A percentile compares a stretch with the other conserved stretches of the same genome.
phyloP scores from a whole-genome alignment of 2,329 filamentous ascomycete species.

The Aspergillus ochraceoroseus region DNA sequence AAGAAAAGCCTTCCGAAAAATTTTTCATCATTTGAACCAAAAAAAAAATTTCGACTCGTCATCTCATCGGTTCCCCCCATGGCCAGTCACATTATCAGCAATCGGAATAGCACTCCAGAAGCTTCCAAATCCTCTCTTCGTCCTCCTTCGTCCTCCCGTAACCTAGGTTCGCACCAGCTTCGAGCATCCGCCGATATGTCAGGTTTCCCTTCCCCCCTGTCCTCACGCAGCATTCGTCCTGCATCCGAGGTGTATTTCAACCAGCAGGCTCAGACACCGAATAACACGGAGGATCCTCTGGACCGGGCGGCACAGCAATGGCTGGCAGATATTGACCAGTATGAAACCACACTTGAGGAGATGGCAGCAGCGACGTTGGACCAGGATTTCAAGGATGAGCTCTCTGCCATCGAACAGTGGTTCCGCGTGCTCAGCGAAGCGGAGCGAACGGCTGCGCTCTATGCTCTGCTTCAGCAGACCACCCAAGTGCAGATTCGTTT shows the following conservation, averaged over 20 bases:
- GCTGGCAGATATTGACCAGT: conserved; percentile 98
- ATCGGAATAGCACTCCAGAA: conserved; percentile 96
- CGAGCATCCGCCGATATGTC: conserved; percentile 96
- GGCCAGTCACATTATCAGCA: conserved; percentile 65
- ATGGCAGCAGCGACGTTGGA: conserved; percentile 98
- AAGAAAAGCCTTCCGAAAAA: conserved; percentile 13
- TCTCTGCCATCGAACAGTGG: conserved; percentile 99
- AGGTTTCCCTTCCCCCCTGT: conserved; percentile 65
- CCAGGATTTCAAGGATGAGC: conserved; percentile 98
- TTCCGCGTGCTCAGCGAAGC: conserved; percentile 96
- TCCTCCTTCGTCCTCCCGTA: conserved; percentile 76
- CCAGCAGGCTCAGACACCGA: conserved; percentile 64
- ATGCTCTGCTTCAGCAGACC: conserved; percentile 93
- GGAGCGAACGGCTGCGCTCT: conserved; percentile 89
- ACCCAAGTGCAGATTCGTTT: conserved; percentile 98
- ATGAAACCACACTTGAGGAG: conserved; percentile 96
- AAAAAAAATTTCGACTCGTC: too few species aligned
- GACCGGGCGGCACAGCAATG: conserved; percentile 96
- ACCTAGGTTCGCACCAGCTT: conserved; percentile 75
- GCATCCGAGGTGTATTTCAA: conserved; percentile 91
- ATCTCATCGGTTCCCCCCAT: conserved; percentile 35
- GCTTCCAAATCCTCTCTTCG: conserved; percentile 75
- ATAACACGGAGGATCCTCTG: conserved; percentile 72
- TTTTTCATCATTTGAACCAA: too few species aligned
- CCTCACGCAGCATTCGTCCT: conserved; percentile 77